phyloP scores from a whole-genome alignment of 306 rosid species.

The Fragaria vesca region DNA sequence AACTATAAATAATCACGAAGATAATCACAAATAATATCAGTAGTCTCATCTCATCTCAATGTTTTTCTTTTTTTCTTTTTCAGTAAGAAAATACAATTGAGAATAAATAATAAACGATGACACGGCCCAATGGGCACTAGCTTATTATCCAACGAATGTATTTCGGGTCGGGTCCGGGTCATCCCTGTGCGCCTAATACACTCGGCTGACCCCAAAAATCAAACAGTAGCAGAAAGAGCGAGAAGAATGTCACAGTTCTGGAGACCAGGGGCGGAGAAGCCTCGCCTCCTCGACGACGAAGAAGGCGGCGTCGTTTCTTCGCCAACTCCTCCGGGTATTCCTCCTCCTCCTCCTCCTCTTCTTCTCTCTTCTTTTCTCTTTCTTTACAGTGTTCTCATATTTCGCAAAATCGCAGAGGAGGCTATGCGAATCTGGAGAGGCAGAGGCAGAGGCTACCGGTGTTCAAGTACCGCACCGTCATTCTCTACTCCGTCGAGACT shows the following conservation, averaged over 20 bases:
- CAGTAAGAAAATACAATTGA: too few species aligned
- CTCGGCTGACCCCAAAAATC: neutral
- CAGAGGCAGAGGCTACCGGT: slow-evolving; percentile 92
- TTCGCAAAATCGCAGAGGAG: slow-evolving; percentile 27
- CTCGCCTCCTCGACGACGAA: slow-evolving; percentile 84
- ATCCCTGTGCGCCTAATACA: neutral
- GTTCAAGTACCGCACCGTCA: slow-evolving; percentile 72
- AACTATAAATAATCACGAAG: too few species aligned
- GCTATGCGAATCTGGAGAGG: slow-evolving; percentile 57
- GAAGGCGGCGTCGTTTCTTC: slow-evolving; percentile 89
- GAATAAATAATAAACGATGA: too few species aligned
- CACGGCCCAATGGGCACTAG: too few species aligned
- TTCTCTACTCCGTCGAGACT: slow-evolving; percentile 81
- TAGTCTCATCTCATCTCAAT: too few species aligned
- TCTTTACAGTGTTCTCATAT: neutral
- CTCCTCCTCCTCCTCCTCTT: slow-evolving; percentile 5
- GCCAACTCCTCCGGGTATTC: slow-evolving; percentile 42
- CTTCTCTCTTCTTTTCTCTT: neutral
- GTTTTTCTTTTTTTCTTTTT: too few species aligned
- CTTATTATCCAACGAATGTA: too few species aligned
- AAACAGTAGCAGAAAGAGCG: neutral
- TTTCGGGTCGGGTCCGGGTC: neutral
- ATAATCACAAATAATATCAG: too few species aligned
- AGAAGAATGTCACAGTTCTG: slow-evolving; percentile 57
- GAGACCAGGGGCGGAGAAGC: slow-evolving; percentile 92